Evolutionary conservation across 2,329 filamentous ascomycete genomes (phyloP), one percentile per base, ranked within the genome.

Genomic region (Apiospora koreana): DNA sequence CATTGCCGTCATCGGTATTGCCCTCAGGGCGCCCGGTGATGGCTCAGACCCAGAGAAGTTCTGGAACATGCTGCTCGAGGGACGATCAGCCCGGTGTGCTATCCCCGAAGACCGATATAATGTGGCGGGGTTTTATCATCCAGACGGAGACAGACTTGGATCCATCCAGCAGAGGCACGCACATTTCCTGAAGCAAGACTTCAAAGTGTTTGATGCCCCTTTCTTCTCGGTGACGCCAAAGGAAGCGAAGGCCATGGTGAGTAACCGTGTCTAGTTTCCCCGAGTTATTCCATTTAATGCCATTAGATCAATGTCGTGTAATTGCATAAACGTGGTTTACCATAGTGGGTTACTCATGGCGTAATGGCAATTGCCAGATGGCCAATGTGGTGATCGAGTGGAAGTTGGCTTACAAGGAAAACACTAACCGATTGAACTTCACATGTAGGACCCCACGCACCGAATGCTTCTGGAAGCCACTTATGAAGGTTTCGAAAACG

Each of bases 31-130:
- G 3, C 77, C 78, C 4, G 78, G 77, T 2, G 75, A 74, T 2
- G 70, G 78, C 14, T 67, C 42, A 8, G 72, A 50, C 16, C 62
- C 73, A 21, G 43, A 74, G 9, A 71, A 73, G 10, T 73, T 76
- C 67, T 80, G 78, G 78, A 74, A 79, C n/a, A 69, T 79, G 25
- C 69, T 80, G 1, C 43, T 72, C 10, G 70, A 73, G n/a, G 73
- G 73, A n/a, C 69, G 73, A 12, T 75, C 76, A 58, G 72, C 72
- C 0, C 74, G 74, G 8, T 50, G 68, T 25, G 70, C 58, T 8
- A 72, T 79, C 1, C 77, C 77, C 0, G 48, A 28, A 0, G 68
- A 68, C 42, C 72, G 77, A 12, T 79, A 74, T 68, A 76, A 76
- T 43, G 66, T 71, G 18, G 68, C 72, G 10, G 76, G 70, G 9